Base-by-base conservation (phyloP, 805 yeast species). In the Wickerhamomyces pijperi region DNA sequence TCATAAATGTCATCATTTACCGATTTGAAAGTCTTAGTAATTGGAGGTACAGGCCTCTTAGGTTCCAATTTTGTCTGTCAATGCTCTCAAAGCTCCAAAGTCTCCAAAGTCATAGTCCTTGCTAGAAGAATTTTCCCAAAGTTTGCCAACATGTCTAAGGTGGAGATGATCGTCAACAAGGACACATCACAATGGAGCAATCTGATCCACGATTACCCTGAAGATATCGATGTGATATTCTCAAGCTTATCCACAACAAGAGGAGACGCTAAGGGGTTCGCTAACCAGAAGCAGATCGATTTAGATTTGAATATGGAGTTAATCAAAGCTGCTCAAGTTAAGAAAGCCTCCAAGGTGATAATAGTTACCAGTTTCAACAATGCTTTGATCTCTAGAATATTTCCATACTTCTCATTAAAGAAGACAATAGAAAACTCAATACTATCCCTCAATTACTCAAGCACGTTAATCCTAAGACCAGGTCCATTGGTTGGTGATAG, bases 241-340 rank as follows among this genome's bases (percentile, higher is more conserved):
- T 72, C 82, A 3, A 73, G 78, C 1, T 72, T 86, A 50, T 94
- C 87, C 4, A 79, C 94, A 6, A 82, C 90, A 1, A 67, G 70
- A 38, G 77, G 70, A 5, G 67, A 58, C 19, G 92, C 85, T 2
- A 90, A 90, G 14, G 64, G 78, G 1, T 64, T 73, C 17, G 81
- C 74, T 23, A 68, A 72, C n/a, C 88, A 82, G 57, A 65, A 67
- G 45, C 64, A 67, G 45, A 74, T 86, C 46, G 95, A 86, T 52
- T 73, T 74, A 48, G 94, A 81, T 39, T 63, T 79, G 49, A 83
- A 82, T 49, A 53, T 72, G 36, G 70, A 64, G 32, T 62, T 79
- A 31, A 90, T 92, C 6, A 67, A 72, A 45, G 77, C 75, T 4
- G 94, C 92, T 3, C 77, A 72, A 52, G 72, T 63, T 9, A 68